Conservation (phyloP, 352 stramenopile species). For the Globisporangium iwayamae region DNA sequence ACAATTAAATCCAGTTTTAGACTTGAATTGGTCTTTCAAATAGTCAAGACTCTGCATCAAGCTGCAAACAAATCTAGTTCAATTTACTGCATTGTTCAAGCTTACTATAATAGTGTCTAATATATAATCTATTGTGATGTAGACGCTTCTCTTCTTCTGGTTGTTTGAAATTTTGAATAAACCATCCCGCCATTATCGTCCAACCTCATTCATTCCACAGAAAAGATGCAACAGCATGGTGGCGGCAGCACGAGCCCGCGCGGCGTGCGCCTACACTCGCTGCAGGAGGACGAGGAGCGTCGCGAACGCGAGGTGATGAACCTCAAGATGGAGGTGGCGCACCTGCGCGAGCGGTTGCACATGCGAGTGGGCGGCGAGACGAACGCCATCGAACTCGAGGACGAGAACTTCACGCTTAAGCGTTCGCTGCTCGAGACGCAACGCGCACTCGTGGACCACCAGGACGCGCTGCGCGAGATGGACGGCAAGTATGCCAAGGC, state of each 20-base stretch:
- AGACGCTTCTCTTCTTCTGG: too few relatives aligned
- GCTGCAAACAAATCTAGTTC: background rate
- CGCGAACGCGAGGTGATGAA: conserved; percentile 75
- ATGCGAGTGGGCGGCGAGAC: conserved; percentile 72
- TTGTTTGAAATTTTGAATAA: background rate
- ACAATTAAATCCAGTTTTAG: too few relatives aligned
- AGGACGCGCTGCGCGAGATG: conserved; percentile 39
- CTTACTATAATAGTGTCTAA: background rate
- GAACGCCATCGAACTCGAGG: conserved; percentile 72
- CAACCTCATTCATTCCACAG: background rate
- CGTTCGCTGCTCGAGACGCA: conserved; percentile 52
- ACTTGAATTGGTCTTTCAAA: too few relatives aligned
- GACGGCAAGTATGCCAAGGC: conserved; percentile 67
- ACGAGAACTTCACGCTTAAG: conserved; percentile 71
- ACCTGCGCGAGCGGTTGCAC: conserved; percentile 62
- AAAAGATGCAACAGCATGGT: conserved; percentile 9
- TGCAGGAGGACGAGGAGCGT: conserved; percentile 45
- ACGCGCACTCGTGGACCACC: conserved; percentile 31
- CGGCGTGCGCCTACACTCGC: conserved; percentile 38
- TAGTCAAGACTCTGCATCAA: background rate
- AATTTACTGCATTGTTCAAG: background rate
- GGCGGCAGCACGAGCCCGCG: background rate
- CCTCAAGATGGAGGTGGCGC: conserved; percentile 82
- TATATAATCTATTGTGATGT: background rate
- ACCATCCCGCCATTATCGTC: background rate